phyloP scores from a whole-genome alignment of 805 yeast genomes.

The Monosporozyma unispora region DNA sequence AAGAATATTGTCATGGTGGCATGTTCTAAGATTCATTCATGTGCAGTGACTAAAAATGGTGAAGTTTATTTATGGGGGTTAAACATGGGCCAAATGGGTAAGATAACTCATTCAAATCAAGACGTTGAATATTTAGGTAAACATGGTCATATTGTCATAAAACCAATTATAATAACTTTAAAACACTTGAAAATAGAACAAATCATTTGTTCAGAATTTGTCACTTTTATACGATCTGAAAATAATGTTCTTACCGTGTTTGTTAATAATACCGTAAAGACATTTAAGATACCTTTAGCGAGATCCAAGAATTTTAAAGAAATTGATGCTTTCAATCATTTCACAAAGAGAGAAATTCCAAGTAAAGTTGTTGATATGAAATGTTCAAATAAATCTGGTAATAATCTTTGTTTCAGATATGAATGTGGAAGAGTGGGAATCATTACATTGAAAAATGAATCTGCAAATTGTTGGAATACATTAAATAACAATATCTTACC shows the following conservation, averaged over 20 bases:
- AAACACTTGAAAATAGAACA: conserved; percentile 35
- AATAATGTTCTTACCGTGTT: conserved; percentile 56
- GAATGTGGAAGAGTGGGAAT: conserved; percentile 52
- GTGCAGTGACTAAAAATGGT: conserved; percentile 43
- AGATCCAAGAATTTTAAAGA: conserved; percentile 16
- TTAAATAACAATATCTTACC: conserved; percentile 36
- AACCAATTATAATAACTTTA: conserved; percentile 16
- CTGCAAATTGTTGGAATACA: conserved; percentile 23
- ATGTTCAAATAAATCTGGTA: conserved; percentile 30
- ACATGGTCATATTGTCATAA: conserved; percentile 27
- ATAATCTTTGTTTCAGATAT: conserved; percentile 40
- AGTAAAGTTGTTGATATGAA: conserved; percentile 26
- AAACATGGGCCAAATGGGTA: conserved; percentile 75
- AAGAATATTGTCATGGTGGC: conserved; percentile 37
- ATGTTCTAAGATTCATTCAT: conserved; percentile 62
- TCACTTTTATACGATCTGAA: conserved; percentile 55
- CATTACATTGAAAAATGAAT: conserved; percentile 14
- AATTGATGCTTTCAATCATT: conserved; percentile 32
- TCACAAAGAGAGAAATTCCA: conserved; percentile 21
- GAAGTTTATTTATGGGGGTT: conserved; percentile 64
- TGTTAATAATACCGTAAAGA: conserved; percentile 47
- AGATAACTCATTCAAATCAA: conserved; percentile 31
- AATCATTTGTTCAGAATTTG: conserved; percentile 56
- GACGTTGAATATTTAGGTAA: conserved; percentile 39
- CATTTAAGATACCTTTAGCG: conserved; percentile 36